phyloP scores from a whole-genome alignment of 2,329 filamentous ascomycete species.

The Botrytis elliptica region DNA sequence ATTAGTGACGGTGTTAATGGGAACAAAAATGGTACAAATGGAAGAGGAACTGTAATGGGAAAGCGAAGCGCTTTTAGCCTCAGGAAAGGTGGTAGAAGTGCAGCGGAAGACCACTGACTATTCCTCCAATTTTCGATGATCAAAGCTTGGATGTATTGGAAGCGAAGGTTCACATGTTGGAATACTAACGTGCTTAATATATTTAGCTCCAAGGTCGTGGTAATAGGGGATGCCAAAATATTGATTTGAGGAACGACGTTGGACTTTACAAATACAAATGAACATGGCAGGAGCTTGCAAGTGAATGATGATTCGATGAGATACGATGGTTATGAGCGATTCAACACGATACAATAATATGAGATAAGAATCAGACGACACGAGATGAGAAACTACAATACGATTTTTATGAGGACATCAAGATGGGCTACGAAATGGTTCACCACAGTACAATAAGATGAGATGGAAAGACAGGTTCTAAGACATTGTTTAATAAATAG shows the following conservation, averaged over 20 bases:
- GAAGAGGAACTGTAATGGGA: conserved; percentile 16
- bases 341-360: not conserved
- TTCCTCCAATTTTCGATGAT: not conserved
- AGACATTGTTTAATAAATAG: not conserved
- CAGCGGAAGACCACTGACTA: not conserved
- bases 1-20: conserved; percentile 14
- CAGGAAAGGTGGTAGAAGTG: conserved; percentile 13
- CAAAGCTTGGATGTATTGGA: conserved; percentile 2
- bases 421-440: not conserved
- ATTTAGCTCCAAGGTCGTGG: not conserved
- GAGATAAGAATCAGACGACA: not conserved
- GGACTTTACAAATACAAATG: not conserved
- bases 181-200: not conserved
- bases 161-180: conserved; percentile 5
- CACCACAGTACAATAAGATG: not conserved
- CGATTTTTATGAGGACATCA: conserved; percentile 1
- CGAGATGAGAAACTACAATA: not conserved
- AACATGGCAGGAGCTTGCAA: not conserved
- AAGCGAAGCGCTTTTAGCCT: conserved; percentile 20
- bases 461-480: not conserved
- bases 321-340: not conserved
- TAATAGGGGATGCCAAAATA: not conserved
- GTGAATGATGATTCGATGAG: not conserved
- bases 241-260: not conserved
- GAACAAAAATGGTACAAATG: not conserved